Evolutionary conservation across 352 stramenopile genomes (phyloP), one percentile per base, ranked within the genome.

Genomic region (Peronosclerospora sorghi): DNA sequence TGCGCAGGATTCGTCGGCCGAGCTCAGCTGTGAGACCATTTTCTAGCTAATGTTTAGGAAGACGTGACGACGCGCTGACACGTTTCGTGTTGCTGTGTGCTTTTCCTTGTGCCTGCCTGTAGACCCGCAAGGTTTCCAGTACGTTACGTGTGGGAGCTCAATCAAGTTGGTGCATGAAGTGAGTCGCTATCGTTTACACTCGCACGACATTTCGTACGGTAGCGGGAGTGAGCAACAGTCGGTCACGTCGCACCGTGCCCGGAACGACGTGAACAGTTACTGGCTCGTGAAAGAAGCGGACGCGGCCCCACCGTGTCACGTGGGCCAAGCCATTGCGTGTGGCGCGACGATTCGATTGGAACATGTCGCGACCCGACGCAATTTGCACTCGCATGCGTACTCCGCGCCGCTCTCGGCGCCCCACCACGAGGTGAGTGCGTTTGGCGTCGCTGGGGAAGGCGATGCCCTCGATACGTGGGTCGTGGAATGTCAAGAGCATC

Each of bases 211-310:
- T 45, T 54, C 60, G 32, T 91, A 89, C 41, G 79, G 79, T 12
- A 77, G 59, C 17, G 79, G 79, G 27, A 91, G 79, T 38, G 60
- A 68, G 1, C 79, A 91, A 58, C 79, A 91, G 62, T 91, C 75
- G 14, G 51, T 91, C 34, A 91, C 79, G 8, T 57, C 76, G 18
- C 65, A 85, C 52, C 51, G 59, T 26, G 59, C 76, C 23, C 67
- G 74, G 27, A 86, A 88, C 35, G 79, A 91, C 41, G 70, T 76
- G 43, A 91, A 88, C 61, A 87, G 79, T 56, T 86, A 87, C 48
- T 91, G 79, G 79, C 62, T 91, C 43, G 71, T 91, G 30, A 91
- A 90, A 48, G 77, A 90, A 41, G 77, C 54, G 27, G 73, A 90
- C 41, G 48, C 53, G 5, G 61, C 57, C 17, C 21, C 48, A 1